Evolutionary conservation across 2,329 filamentous ascomycete species (phyloP), one percentile per base, ranked within the genome.

Genomic region (Verticillium zaregamsianum): DNA sequence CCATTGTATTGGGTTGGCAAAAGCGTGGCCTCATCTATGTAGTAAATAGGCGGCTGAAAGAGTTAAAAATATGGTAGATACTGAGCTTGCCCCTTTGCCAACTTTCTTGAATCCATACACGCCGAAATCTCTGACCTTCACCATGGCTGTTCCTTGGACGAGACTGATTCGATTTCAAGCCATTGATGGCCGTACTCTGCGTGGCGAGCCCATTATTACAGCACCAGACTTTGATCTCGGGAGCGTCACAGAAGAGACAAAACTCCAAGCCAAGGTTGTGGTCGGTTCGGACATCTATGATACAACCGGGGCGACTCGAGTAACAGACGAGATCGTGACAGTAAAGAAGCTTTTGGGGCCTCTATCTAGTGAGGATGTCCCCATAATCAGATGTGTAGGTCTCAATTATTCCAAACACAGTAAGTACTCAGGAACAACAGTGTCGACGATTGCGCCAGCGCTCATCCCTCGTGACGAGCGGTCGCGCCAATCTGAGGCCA

Each of bases 361-460:
- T 0, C 69, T 88, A 35, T 75, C 78, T 0, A 71, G 70, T 11
- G 70, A 72, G 2, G 82, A 86, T 58, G 81, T 87, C 0, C 81
- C 83, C 0, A 84, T 86, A 54, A 67, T 88, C 3, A 73, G 84
- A 23, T 88, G 85, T 65, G 79, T 87, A 14, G 86, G 85, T 0
- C 68, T 88, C 32, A 87, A 88, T 66, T 87, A 87, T 66, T 78
- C 79, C 45, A 86, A 82, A 59, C 85, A 88, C 66, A 83, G 77
- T 79, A 62, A 62, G 72, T 57, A 31, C 23, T n/a, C n/a, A n/a
- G n/a, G n/a, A n/a, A n/a, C n/a, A 9, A 9, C 54, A n/a, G 25
- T 32, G 28, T 11, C 11, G 35, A 20, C 15, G 28, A 33, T 17
- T 15, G n/a, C n/a, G n/a, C n/a, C n/a, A n/a, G n/a, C n/a, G n/a